Conservation (phyloP, 768 basidiomycete genomes). For the Mrakia frigida region DNA sequence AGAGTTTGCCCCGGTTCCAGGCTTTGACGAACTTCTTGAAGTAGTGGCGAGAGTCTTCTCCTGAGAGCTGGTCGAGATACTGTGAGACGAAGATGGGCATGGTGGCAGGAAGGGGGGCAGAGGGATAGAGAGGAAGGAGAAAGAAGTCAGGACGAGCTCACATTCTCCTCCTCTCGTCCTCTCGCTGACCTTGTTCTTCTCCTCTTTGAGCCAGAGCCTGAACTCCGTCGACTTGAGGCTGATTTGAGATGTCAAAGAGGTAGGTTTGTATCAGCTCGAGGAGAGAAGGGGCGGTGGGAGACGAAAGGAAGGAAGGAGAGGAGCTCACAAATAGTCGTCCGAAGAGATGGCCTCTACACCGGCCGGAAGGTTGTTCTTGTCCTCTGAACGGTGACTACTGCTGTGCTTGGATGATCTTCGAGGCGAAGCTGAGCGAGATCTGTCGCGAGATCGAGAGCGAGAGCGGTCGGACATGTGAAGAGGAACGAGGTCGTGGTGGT, state of each 20-base stretch:
- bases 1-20: slow-evolving; percentile 31
- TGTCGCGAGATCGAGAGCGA: slow-evolving; percentile 10
- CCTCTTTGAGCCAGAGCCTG: slow-evolving; percentile 31
- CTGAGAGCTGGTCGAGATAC: slow-evolving; percentile 28
- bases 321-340: slow-evolving; percentile 31
- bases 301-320: background rate
- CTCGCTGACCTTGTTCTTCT: slow-evolving; percentile 24
- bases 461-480: slow-evolving; percentile 14
- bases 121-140: background rate
- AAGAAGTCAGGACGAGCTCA: background rate
- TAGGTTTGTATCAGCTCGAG: background rate
- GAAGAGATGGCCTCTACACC: slow-evolving; percentile 27
- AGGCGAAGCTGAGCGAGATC: slow-evolving; percentile 6
- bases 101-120: background rate
- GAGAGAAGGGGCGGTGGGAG: background rate
- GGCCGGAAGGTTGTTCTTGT: slow-evolving; percentile 2
- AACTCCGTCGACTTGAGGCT: slow-evolving; percentile 32
- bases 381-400: slow-evolving; percentile 3
- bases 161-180: background rate
- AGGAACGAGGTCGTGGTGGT: background rate
- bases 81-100: background rate
- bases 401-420: background rate
- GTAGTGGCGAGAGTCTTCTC: slow-evolving; percentile 30
- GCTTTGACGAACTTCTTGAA: slow-evolving; percentile 32
- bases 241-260: background rate